Conservation (phyloP, 2,329 filamentous ascomycete species). For the Phoma sp. region DNA sequence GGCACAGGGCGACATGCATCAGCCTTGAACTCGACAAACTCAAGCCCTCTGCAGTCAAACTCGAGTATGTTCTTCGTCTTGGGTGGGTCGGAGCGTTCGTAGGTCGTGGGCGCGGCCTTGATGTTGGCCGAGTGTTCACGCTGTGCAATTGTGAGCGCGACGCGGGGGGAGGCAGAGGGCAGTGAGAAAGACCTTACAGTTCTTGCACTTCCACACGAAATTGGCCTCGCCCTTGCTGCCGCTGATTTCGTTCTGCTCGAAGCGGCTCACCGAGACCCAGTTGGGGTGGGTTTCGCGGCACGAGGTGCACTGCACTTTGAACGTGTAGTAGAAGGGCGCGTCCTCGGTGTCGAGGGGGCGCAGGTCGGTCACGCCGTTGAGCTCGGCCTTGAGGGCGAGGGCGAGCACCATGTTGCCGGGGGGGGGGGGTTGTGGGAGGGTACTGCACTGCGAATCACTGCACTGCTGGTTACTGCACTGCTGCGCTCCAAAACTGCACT, state of each 20-base stretch:
- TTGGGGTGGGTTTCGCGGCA: slow-evolving; percentile 92
- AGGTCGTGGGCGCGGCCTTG: slow-evolving; percentile 74
- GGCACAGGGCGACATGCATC: slow-evolving; percentile 66
- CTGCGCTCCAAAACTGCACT: too few relatives aligned
- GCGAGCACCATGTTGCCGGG: slow-evolving; percentile 45
- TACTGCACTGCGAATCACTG: too few relatives aligned
- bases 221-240: slow-evolving; percentile 95
- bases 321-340: slow-evolving; percentile 92
- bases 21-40: slow-evolving; percentile 88
- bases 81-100: slow-evolving; percentile 73
- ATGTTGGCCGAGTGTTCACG: slow-evolving; percentile 87
- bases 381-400: slow-evolving; percentile 49
- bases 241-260: slow-evolving; percentile 89
- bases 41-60: slow-evolving; percentile 91
- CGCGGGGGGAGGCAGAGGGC: background rate
- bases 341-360: slow-evolving; percentile 82
- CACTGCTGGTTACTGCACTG: too few relatives aligned
- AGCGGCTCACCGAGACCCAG: slow-evolving; percentile 83
- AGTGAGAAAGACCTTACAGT: slow-evolving; percentile 77
- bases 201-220: slow-evolving; percentile 99
- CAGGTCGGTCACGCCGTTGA: slow-evolving; percentile 79
- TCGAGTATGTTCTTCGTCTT: slow-evolving; percentile 82
- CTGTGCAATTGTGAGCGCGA: slow-evolving; percentile 53
- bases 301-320: slow-evolving; percentile 98
- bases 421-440: background rate